Evolutionary conservation across 2,329 filamentous ascomycete genomes (phyloP).

Genomic region (Microdochium trichocladiopsis): DNA sequence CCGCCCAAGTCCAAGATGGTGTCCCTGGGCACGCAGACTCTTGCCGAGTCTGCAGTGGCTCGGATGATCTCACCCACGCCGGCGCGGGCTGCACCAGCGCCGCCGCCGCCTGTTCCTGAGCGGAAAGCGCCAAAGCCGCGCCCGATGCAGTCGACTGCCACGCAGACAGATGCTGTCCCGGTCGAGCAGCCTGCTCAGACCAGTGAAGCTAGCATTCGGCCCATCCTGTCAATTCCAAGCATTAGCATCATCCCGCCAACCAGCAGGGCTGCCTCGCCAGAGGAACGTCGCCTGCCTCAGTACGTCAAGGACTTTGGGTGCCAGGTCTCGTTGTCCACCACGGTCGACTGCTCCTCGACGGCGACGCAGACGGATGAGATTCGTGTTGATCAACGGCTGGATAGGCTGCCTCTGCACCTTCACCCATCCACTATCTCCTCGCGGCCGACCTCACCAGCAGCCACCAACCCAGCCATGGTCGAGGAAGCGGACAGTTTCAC

Average conservation of each 20-base stretch:
- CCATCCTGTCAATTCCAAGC: slow-evolving; percentile 60
- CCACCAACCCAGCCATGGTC: slow-evolving; percentile 17
- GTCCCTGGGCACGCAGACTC: slow-evolving; percentile 57
- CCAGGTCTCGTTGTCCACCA: slow-evolving; percentile 58
- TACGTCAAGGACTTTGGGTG: slow-evolving; percentile 76
- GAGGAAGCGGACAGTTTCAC: slow-evolving; percentile 37
- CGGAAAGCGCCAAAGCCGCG: not conserved
- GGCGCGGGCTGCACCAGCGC: slow-evolving; percentile 30
- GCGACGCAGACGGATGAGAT: slow-evolving; percentile 85
- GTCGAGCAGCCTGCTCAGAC: slow-evolving; percentile 17
- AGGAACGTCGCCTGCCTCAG: slow-evolving; percentile 67
- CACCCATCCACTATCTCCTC: slow-evolving; percentile 70
- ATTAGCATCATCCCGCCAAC: slow-evolving; percentile 88
- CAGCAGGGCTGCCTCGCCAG: slow-evolving; percentile 75
- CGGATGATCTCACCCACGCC: slow-evolving; percentile 57
- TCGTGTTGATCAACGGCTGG: slow-evolving; percentile 69
- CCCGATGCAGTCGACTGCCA: slow-evolving; percentile 39
- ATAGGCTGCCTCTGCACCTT: slow-evolving; percentile 69
- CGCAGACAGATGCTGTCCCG: slow-evolving; percentile 48
- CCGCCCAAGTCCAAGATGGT: slow-evolving; percentile 42
- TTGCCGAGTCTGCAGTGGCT: slow-evolving; percentile 55
- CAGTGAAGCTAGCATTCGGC: slow-evolving; percentile 21
- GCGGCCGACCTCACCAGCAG: slow-evolving; percentile 47
- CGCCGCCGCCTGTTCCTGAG: slow-evolving; percentile 33
- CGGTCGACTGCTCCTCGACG: slow-evolving; percentile 44